These are phyloP conservation scores for Fremontodendron californicum DNA, from an alignment of 345 rosid species.

Conservation along the genomic window DNA sequence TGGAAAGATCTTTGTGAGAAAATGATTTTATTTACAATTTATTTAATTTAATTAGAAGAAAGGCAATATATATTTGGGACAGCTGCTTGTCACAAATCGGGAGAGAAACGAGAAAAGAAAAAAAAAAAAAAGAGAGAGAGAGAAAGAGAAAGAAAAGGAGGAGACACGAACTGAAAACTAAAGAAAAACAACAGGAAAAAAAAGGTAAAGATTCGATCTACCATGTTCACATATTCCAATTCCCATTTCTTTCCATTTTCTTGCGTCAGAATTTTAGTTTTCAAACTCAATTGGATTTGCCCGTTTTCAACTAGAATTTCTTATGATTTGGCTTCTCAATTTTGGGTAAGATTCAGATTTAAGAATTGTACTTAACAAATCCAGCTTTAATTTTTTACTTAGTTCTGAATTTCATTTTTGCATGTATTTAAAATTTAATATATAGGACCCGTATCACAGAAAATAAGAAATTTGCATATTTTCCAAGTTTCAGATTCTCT, in stretches of 20 bases:
- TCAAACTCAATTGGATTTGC: no score
- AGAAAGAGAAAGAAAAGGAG: not conserved
- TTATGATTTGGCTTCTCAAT: not conserved
- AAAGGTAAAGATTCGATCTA: conserved; percentile 12
- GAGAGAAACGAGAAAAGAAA: not conserved
- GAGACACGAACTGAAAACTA: conserved; percentile 10
- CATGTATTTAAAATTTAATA: not conserved
- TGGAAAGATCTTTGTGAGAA: not conserved
- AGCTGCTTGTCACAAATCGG: not conserved
- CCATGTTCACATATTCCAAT: not conserved
- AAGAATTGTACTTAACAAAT: not conserved
- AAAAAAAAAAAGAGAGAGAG: not conserved
- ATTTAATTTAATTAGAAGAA: not conserved
- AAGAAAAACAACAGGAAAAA: not conserved
- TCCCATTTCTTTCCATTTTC: not conserved
- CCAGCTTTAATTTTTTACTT: not conserved
- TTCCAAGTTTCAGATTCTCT: not conserved
- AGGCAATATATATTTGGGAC: not conserved
- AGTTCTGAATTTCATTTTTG: not conserved
- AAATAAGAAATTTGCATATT: no score
- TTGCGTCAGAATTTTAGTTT: not conserved
- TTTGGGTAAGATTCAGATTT: not conserved
- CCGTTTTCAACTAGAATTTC: not conserved
- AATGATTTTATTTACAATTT: not conserved
- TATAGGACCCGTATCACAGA: not conserved